These are phyloP conservation scores for Vaccinium darrowii DNA, from an alignment of 148 eudicot species.

Conservation along the genomic window DNA sequence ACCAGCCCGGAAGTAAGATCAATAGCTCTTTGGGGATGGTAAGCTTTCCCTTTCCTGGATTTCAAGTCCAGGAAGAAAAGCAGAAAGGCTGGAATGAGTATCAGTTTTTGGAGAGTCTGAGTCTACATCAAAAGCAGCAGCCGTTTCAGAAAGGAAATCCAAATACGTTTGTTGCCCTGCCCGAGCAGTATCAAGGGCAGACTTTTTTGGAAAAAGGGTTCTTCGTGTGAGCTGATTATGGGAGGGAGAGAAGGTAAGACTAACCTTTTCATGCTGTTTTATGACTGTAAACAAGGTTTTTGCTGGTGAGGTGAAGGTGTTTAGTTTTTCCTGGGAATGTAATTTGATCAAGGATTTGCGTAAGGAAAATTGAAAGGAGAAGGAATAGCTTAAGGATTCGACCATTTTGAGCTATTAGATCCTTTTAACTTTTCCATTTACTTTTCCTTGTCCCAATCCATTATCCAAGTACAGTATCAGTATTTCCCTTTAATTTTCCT, in stretches of 20 bases:
- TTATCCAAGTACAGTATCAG: neutral
- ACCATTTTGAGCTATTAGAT: neutral
- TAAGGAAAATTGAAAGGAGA: neutral
- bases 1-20: slow-evolving; percentile 40
- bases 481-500: neutral
- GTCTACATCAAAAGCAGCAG: slow-evolving; percentile 46
- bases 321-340: neutral
- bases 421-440: neutral
- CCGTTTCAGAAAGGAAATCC: slow-evolving; percentile 50
- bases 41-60: slow-evolving; percentile 87
- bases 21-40: slow-evolving; percentile 44
- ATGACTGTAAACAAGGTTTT: neutral
- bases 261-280: neutral
- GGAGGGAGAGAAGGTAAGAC: slow-evolving; percentile 34
- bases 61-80: slow-evolving; percentile 44
- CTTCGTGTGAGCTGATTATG: slow-evolving; percentile 70
- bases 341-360: neutral
- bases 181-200: slow-evolving; percentile 73
- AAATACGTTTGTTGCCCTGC: slow-evolving; percentile 38
- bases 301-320: neutral
- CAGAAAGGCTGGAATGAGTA: slow-evolving; percentile 49
- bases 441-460: neutral
- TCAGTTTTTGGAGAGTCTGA: slow-evolving; percentile 44
- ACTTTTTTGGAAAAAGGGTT: slow-evolving; percentile 72
- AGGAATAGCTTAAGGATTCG: neutral